phyloP scores from a whole-genome alignment of 495 filamentous ascomycete species.

The Penicillium riverlandense region DNA sequence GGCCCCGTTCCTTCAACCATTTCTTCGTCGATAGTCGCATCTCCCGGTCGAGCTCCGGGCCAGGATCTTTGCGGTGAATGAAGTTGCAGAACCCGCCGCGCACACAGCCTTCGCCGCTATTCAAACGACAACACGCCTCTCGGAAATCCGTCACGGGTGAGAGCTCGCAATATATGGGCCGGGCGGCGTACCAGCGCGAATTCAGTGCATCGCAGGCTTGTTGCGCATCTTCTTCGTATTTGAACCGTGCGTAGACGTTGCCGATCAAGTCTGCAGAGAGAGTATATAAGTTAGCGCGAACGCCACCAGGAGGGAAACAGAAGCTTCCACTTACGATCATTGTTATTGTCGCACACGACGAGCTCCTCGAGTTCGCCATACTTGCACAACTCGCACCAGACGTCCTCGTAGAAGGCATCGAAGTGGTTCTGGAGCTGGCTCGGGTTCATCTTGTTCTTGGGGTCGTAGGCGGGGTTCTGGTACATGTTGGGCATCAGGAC shows the following conservation, averaged over 20 bases:
- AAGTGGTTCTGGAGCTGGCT: constrained; percentile 97
- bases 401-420: constrained; percentile 98
- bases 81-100: constrained; percentile 98
- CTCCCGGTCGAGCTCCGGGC: constrained; percentile 79
- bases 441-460: constrained; percentile 92
- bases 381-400: constrained; percentile 99
- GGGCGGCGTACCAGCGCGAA: constrained; percentile 91
- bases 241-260: constrained; percentile 99
- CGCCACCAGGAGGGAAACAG: background rate
- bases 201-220: constrained; percentile 90
- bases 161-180: constrained; percentile 96
- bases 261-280: constrained; percentile 72
- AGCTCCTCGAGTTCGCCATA: constrained; percentile 87
- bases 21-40: constrained; percentile 86
- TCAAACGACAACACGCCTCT: constrained; percentile 93
- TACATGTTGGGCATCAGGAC: constrained; percentile 98
- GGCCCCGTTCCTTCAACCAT: constrained; percentile 81
- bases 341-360: constrained; percentile 91
- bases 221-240: constrained; percentile 97
- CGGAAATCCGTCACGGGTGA: constrained; percentile 96
- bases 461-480: constrained; percentile 97
- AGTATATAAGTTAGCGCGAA: constrained; percentile 9
- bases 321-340: constrained; percentile 68
- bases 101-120: constrained; percentile 91
- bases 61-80: constrained; percentile 94